phyloP scores from a whole-genome alignment of 2,329 filamentous ascomycete genomes.

The Epichloe glyceriae region DNA sequence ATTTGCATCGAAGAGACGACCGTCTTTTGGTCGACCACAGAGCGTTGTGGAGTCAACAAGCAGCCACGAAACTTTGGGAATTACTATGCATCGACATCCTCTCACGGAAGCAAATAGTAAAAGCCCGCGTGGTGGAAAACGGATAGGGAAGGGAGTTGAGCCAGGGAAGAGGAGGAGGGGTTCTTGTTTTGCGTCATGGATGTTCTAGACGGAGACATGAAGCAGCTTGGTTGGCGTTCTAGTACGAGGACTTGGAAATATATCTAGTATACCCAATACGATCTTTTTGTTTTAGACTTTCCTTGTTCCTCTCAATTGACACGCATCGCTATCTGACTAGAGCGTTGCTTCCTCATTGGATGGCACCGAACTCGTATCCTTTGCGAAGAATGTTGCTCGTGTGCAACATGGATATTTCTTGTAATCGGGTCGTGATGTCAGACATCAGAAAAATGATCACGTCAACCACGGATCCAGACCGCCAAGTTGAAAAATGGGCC shows the following conservation, averaged over 20 bases:
- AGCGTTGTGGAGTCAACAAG: constrained; percentile 22
- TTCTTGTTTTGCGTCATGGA: background rate
- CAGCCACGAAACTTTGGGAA: constrained; percentile 15
- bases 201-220: background rate
- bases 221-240: background rate
- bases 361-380: background rate
- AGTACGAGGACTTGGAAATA: background rate
- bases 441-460: background rate
- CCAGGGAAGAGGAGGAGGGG: background rate
- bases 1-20: constrained; percentile 19
- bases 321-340: background rate
- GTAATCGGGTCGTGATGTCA: background rate
- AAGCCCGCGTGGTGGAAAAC: background rate
- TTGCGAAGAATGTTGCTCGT: background rate
- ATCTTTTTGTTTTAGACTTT: background rate
- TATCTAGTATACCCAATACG: background rate
- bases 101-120: background rate
- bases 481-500: background rate
- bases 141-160: background rate
- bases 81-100: background rate
- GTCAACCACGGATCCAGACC: background rate
- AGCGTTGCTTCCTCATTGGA: background rate
- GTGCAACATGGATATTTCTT: background rate
- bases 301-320: background rate
- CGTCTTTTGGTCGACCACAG: constrained; percentile 16